Percentiles rank a stretch among this genome's conserved stretches.
These are phyloP conservation scores for Aspergillus cristatus DNA, from an alignment of 495 filamentous ascomycete species.

Conservation along the genomic window DNA sequence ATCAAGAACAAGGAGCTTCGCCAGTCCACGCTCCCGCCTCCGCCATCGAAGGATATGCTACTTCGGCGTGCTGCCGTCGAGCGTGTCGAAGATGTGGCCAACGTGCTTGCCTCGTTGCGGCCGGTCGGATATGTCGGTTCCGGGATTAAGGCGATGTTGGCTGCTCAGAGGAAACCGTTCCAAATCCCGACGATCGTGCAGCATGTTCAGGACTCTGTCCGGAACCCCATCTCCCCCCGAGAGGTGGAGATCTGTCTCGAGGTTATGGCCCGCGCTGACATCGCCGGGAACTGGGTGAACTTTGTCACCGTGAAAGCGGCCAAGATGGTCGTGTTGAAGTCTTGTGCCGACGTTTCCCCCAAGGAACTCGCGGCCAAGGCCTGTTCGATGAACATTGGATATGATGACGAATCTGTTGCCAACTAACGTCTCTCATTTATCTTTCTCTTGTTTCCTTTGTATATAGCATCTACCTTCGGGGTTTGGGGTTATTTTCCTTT, in stretches of 20 bases:
- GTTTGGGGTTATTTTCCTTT: slow-evolving; percentile 6
- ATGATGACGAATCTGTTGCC: slow-evolving; percentile 11
- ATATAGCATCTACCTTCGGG: background rate
- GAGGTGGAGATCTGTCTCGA: slow-evolving; percentile 37
- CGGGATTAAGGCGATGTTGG: slow-evolving; percentile 23
- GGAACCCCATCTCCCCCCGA: slow-evolving; percentile 28
- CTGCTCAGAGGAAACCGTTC: slow-evolving; percentile 32
- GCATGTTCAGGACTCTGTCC: slow-evolving; percentile 31
- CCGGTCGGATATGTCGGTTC: slow-evolving; percentile 27
- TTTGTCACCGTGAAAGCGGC: slow-evolving; percentile 33
- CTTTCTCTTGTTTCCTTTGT: background rate
- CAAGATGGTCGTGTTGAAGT: slow-evolving; percentile 37
- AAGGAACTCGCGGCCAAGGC: slow-evolving; percentile 32
- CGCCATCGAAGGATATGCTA: slow-evolving; percentile 34
- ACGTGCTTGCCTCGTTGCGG: slow-evolving; percentile 28
- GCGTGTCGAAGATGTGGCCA: slow-evolving; percentile 34
- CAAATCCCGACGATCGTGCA: slow-evolving; percentile 28
- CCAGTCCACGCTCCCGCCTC: slow-evolving; percentile 35
- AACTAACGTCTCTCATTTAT: too few species aligned
- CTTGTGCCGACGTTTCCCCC: slow-evolving; percentile 29
- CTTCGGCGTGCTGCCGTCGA: slow-evolving; percentile 30
- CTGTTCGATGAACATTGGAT: slow-evolving; percentile 20
- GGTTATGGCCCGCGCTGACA: slow-evolving; percentile 28
- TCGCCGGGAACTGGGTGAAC: slow-evolving; percentile 37
- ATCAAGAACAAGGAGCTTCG: slow-evolving; percentile 36